Evolutionary conservation across 805 yeast species (phyloP).

Genomic region (Ogataea haglerorum): DNA sequence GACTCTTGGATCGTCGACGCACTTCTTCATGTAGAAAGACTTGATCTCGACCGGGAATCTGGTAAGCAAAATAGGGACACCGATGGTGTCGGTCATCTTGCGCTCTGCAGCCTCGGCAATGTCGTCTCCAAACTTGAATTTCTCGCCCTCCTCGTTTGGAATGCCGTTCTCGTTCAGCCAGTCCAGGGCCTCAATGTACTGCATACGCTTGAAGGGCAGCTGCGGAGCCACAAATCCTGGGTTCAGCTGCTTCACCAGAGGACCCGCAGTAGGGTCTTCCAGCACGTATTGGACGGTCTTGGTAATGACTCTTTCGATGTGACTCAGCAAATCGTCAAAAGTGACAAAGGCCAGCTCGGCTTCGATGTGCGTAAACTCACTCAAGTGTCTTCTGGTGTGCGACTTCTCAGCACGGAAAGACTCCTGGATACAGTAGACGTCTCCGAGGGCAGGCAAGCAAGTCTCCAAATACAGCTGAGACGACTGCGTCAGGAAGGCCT

Average conservation of each 20-base stretch:
- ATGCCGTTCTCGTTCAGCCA: conserved; percentile 97
- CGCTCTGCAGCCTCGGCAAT: conserved; percentile 99
- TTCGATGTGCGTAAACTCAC: conserved; percentile 97
- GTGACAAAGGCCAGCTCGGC: conserved; percentile 85
- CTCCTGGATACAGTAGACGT: conserved; percentile 95
- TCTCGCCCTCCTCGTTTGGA: conserved; percentile 90
- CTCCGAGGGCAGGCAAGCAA: conserved; percentile 93
- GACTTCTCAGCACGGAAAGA: conserved; percentile 99
- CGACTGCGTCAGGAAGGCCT: conserved; percentile 93
- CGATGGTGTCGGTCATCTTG: conserved; percentile 93
- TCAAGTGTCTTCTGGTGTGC: conserved; percentile 96
- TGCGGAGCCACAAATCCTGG: conserved; percentile 83
- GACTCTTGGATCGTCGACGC: conserved; percentile 85
- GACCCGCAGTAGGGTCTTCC: conserved; percentile 91
- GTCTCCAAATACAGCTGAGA: conserved; percentile 97
- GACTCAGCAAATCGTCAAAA: conserved; percentile 82
- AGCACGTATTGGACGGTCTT: conserved; percentile 69
- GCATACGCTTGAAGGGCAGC: conserved; percentile 87
- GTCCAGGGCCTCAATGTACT: conserved; percentile 83
- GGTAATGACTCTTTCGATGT: conserved; percentile 77
- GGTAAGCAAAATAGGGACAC: conserved; percentile 86
- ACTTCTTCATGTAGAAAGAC: conserved; percentile 96
- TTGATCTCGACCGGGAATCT: conserved; percentile 97
- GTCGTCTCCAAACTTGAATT: conserved; percentile 96
- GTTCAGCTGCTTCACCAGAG: conserved; percentile 85